These are phyloP conservation scores for Trypanosoma vivax DNA, from an alignment of 208 protist species.

Conservation along the genomic window DNA sequence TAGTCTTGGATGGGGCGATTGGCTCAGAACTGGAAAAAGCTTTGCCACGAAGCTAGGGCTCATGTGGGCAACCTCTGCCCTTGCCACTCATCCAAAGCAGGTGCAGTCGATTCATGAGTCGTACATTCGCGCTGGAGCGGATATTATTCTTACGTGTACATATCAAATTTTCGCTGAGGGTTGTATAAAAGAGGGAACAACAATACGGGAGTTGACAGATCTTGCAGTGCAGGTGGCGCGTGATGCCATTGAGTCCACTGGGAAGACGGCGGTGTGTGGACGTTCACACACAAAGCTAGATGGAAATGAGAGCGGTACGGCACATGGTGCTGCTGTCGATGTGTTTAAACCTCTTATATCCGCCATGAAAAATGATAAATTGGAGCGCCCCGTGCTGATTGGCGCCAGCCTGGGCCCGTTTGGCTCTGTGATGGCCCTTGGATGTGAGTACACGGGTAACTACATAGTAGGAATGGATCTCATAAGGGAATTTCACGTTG, in stretches of 20 bases:
- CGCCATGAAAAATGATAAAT: background rate
- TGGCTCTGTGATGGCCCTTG: slow-evolving; percentile 3
- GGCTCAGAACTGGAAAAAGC: slow-evolving; percentile 10
- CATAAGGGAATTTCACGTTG: slow-evolving; percentile 9
- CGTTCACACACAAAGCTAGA: too few relatives aligned
- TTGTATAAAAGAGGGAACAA: slow-evolving; percentile 2
- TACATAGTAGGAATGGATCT: slow-evolving; percentile 8
- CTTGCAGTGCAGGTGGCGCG: slow-evolving; percentile 2
- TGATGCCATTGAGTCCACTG: background rate
- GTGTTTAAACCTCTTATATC: background rate
- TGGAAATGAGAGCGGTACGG: background rate
- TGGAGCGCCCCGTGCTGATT: slow-evolving; percentile 5
- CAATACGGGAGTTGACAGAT: slow-evolving; percentile 8
- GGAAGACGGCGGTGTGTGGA: background rate
- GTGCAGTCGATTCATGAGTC: slow-evolving; percentile 7
- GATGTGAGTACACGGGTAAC: slow-evolving; percentile 10
- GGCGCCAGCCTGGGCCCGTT: slow-evolving; percentile 15
- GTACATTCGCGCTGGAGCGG: slow-evolving; percentile 9
- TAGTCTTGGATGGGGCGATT: slow-evolving; percentile 19
- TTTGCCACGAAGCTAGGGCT: background rate
- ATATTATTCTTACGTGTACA: slow-evolving; percentile 14
- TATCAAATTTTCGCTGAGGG: slow-evolving; percentile 17
- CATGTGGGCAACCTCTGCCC: slow-evolving; percentile 14
- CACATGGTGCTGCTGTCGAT: background rate
- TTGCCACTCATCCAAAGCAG: slow-evolving; percentile 3